Evolutionary conservation across 371 early-diverging fungal species (phyloP).

Genomic region (Mortierella sp.): DNA sequence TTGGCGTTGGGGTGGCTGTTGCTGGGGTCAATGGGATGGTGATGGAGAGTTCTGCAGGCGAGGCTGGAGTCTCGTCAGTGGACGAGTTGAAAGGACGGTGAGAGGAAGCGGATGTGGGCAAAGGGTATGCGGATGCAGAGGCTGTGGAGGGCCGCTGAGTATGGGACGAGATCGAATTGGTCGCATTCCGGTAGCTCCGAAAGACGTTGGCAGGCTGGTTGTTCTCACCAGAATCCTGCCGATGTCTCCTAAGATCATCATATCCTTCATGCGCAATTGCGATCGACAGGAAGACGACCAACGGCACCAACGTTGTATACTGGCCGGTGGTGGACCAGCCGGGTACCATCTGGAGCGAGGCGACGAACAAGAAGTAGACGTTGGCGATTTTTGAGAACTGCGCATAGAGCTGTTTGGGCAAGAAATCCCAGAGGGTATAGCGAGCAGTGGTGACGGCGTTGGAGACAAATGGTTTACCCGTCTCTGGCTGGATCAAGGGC

Average conservation of each 20-base stretch:
- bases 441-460: slow-evolving; percentile 88
- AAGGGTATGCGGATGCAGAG: neutral
- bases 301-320: slow-evolving; percentile 87
- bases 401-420: slow-evolving; percentile 90
- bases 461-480: slow-evolving; percentile 64
- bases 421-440: slow-evolving; percentile 87
- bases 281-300: slow-evolving; percentile 82
- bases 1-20: slow-evolving; percentile 20
- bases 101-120: slow-evolving; percentile 3
- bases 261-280: slow-evolving; percentile 92
- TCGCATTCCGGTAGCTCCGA: slow-evolving; percentile 60
- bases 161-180: slow-evolving; percentile 26
- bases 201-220: slow-evolving; percentile 71
- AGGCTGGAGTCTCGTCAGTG: slow-evolving; percentile 5
- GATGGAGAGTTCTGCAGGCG: slow-evolving; percentile 34
- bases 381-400: slow-evolving; percentile 93
- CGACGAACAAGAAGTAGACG: slow-evolving; percentile 93
- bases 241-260: slow-evolving; percentile 85
- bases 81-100: neutral
- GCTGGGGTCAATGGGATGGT: slow-evolving; percentile 47
- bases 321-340: slow-evolving; percentile 84
- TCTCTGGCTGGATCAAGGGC: slow-evolving; percentile 56
- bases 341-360: slow-evolving; percentile 80
- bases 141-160: slow-evolving; percentile 7
- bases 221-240: slow-evolving; percentile 77